Evolutionary conservation across 2,329 filamentous ascomycete genomes (phyloP), one percentile per base, ranked within the genome.

Genomic region (Diaporthe batatas): DNA sequence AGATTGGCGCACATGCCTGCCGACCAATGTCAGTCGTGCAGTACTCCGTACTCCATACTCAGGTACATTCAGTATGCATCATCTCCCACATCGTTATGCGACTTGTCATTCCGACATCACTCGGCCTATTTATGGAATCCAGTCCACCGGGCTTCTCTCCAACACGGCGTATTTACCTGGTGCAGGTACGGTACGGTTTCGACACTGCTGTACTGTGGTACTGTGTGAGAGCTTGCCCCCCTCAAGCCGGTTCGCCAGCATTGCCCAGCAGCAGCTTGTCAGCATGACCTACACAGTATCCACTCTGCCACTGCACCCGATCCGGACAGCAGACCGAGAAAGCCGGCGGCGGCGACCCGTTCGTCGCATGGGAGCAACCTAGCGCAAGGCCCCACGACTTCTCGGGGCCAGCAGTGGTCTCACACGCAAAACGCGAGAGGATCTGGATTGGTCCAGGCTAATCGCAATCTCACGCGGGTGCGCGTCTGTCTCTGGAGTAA

Each of bases 81-180:
- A 5, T 34, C 42, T 49, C 29, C 21, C 47, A 36, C n/a, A 34
- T 16, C 29, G 29, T 18, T 23, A 36, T 23, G 62, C 29, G 36
- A 11, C 62, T 36, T 51, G 44, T 36, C 25, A 67, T 67, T 53
- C 25, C 62, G 47, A 67, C 62, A 67, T 67, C 62, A 67, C 32
- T 39, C 32, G 32, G 47, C 62, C 62, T 67, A 67, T 53, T 67
- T 67, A 67, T 67, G 62, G 62, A 67, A 53, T 49, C 4, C 32
- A 67, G 21, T 8, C 44, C 62, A 53, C 62, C n/a, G 32, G 21
- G 10, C 5, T 8, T 14, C 36, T 16, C 25, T 11, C 29, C 36
- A 25, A 42, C 25, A 23, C 4, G 42, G 42, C 21, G 21, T 34
- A 3, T 7, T 64, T 47, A 49, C 59, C n/a, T 32, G 8, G 25